Base-by-base conservation (phyloP, 192 early-diverging fungal genomes). In the Entomortierella parvispora region DNA sequence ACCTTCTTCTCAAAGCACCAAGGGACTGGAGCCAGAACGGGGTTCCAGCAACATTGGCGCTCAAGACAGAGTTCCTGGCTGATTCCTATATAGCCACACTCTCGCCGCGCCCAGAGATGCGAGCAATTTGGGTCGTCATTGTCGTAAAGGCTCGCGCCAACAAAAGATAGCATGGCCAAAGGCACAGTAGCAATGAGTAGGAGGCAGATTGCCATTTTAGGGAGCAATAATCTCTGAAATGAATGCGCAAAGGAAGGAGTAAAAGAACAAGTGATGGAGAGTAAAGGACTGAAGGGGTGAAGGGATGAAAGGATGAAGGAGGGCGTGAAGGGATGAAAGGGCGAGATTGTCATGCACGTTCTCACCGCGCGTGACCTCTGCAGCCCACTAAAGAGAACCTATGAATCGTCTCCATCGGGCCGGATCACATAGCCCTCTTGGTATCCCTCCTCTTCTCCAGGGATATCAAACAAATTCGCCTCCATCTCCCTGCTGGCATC, bases 1-100 rank as follows among this genome's bases (percentile, higher is more conserved):
- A 68, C 72, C 65, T 77, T 77, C 60, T 68, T 67, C 26, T 77
- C 58, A 52, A 77, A 77, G 43, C 72, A 77, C 72, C 72, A 77
- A 9, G 72, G 65, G 31, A 77, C 49, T 11, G 74, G 74, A 6
- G 54, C 60, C 18, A 58, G 31, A 11, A 52, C 47, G 22, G 65
- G 65, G 2, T 51, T 25, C 74, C 74, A 77, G 42, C 74, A 77
- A 37, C 74, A 77, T 11, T 77, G 74, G 2, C 74, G 65, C 48
- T 77, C 65, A 9, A 15, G 40, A 42, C 74, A 77, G 0, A 22
- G 53, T 1, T 68, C 65, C 33, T 77, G 45, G 17, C 45, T 47
- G 49, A 77, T 77, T 7, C 74, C 74, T 18, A 64, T 2, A 29
- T 46, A 77, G 3, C 74, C 74, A 37, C 74, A 77, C 4, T 77